These are phyloP conservation scores for Hirsutella rhossiliensis DNA, from an alignment of 2,329 filamentous ascomycete genomes.

Conservation along the genomic window DNA sequence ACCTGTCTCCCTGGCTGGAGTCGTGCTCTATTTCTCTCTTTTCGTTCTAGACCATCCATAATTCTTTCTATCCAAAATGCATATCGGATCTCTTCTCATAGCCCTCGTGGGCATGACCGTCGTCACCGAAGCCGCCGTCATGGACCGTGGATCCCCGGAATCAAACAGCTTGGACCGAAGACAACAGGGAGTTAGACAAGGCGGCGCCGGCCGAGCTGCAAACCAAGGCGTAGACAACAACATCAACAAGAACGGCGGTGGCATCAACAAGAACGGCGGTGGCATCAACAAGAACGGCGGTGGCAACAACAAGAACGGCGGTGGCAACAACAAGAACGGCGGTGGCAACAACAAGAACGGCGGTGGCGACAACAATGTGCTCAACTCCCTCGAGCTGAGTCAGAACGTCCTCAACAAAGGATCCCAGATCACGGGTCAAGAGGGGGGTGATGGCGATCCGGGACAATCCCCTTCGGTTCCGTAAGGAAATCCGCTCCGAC, in stretches of 20 bases:
- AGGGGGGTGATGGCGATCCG: constrained; percentile 10
- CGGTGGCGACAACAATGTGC: constrained; percentile 6
- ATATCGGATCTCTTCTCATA: constrained; percentile 35
- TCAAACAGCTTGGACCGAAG: constrained; percentile 26
- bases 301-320: constrained; percentile 10
- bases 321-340: constrained; percentile 1
- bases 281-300: constrained; percentile 8
- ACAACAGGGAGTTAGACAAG: constrained; percentile 19
- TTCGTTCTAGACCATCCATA: constrained; percentile 20
- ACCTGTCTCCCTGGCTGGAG: background rate
- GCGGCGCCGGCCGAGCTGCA: too few species aligned
- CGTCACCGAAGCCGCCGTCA: constrained; percentile 28
- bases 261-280: constrained; percentile 1
- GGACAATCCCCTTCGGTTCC: constrained; percentile 26
- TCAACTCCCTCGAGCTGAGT: background rate
- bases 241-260: too few species aligned
- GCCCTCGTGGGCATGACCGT: constrained; percentile 29
- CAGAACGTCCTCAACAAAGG: background rate
- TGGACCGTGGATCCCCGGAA: constrained; percentile 25
- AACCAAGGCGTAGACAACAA: too few species aligned
- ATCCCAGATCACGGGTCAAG: background rate
- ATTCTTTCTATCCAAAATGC: constrained; percentile 28
- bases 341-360: constrained; percentile 5
- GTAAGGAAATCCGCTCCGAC: constrained; percentile 22
- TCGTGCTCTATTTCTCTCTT: background rate